Conservation (phyloP, 2,329 filamentous ascomycete genomes). For the Aureobasidium sp. region DNA sequence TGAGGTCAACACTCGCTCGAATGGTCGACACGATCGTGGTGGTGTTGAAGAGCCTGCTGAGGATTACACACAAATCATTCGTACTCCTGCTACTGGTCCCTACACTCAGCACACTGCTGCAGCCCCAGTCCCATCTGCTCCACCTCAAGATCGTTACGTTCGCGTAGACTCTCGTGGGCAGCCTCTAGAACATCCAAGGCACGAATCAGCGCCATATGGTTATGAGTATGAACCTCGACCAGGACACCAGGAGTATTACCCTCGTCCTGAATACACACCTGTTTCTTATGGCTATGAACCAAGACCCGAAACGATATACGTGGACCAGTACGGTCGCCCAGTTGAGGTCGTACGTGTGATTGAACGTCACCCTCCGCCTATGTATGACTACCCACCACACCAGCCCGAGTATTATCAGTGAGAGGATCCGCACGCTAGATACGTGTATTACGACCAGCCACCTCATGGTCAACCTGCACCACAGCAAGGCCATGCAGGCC, state of each 20-base stretch:
- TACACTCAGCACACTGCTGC: not conserved
- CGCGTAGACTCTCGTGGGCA: not conserved
- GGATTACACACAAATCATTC: slow-evolving; percentile 9
- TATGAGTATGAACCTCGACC: not conserved
- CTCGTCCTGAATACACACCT: not conserved
- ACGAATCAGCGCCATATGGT: not conserved
- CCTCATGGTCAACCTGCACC: not conserved
- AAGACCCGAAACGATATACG: slow-evolving; percentile 20
- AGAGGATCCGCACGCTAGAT: not conserved
- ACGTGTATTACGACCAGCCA: slow-evolving; percentile 1
- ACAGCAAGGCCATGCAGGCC: not conserved
- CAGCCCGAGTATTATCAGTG: not conserved
- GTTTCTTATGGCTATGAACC: slow-evolving; percentile 1
- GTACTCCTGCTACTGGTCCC: not conserved
- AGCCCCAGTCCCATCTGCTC: not conserved
- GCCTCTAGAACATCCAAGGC: not conserved
- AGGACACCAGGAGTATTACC: not conserved
- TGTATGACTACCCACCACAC: slow-evolving; percentile 4
- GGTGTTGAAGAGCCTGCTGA: not conserved
- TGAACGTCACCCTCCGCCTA: not conserved
- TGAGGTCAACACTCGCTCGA: not conserved
- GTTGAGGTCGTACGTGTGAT: slow-evolving; percentile 18
- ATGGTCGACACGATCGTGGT: slow-evolving; percentile 1
- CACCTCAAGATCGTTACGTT: not conserved
- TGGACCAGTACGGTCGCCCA: slow-evolving; percentile 24